phyloP scores from a whole-genome alignment of 2,329 filamentous ascomycete species.

The Zalaria sp. region DNA sequence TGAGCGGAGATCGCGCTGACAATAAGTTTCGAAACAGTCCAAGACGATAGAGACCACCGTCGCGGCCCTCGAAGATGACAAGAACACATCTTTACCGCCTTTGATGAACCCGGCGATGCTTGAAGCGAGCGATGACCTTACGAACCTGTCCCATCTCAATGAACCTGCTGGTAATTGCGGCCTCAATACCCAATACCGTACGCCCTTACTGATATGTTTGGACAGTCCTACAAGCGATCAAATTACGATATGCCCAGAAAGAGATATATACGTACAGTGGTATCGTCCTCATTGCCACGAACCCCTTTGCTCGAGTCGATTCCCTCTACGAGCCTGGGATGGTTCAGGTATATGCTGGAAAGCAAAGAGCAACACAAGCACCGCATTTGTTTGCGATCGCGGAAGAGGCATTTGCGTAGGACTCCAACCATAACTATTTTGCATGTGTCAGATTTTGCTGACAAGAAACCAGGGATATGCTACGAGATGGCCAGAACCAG shows the following conservation, averaged over 20 bases:
- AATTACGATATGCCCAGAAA: conserved; percentile 91
- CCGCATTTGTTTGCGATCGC: conserved; percentile 98
- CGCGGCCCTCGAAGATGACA: conserved; percentile 62
- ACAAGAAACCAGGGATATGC: conserved; percentile 64
- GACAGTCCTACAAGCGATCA: conserved; percentile 89
- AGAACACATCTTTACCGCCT: conserved; percentile 68
- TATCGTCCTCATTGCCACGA: conserved; percentile 95
- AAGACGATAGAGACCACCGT: conserved; percentile 67
- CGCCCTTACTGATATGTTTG: conserved; percentile 13
- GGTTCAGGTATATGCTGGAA: conserved; percentile 99
- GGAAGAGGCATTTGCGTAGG: conserved; percentile 93
- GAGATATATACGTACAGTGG: conserved; percentile 99
- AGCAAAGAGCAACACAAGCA: conserved; percentile 89
- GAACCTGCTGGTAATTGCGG: conserved; percentile 75
- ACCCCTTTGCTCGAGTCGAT: conserved; percentile 93
- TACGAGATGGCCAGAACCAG: conserved; percentile 90
- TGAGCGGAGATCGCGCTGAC: neutral
- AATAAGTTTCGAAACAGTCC: conserved; percentile 36
- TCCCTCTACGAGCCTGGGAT: conserved; percentile 97
- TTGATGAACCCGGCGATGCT: conserved; percentile 98
- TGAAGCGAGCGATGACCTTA: conserved; percentile 95
- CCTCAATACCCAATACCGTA: neutral
- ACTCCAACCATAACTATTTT: conserved; percentile 7
- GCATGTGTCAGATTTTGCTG: conserved; percentile 16
- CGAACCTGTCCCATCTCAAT: conserved; percentile 93